Conservation (phyloP, 2,329 filamentous ascomycete genomes). For the Pestalotiopsis sp. region DNA sequence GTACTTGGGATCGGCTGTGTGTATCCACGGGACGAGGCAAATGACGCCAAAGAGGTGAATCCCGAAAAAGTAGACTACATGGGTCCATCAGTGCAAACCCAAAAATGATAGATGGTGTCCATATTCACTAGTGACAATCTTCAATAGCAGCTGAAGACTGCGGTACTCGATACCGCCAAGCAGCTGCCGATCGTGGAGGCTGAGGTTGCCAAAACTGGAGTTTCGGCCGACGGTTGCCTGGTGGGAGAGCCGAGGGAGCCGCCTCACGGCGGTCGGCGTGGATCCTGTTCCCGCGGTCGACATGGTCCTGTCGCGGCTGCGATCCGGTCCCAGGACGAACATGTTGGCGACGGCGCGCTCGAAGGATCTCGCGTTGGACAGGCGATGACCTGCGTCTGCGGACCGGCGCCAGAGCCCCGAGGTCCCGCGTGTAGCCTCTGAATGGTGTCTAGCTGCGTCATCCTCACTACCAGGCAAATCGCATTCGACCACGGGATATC, state of each 20-base stretch:
- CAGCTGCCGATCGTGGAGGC: conserved; percentile 41
- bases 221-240: conserved; percentile 48
- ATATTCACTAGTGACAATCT: conserved; percentile 42
- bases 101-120: not conserved
- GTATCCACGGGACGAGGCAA: conserved; percentile 51
- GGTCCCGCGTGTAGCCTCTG: not conserved
- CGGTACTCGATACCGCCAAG: conserved; percentile 57
- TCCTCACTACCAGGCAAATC: not conserved
- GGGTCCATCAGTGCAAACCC: not conserved
- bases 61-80: conserved; percentile 46
- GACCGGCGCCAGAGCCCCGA: not conserved
- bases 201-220: conserved; percentile 47
- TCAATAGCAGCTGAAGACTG: conserved; percentile 49
- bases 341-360: not conserved
- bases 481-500: not conserved
- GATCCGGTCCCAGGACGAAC: not conserved
- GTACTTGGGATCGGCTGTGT: conserved; percentile 43
- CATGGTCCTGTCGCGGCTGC: conserved; percentile 15
- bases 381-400: not conserved
- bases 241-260: conserved; percentile 42
- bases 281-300: conserved; percentile 14
- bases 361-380: not conserved
- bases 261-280: not conserved
- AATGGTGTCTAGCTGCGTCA: not conserved
- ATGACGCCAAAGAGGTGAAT: conserved; percentile 50